These are phyloP conservation scores for Wickerhamomyces mucosus DNA, from an alignment of 805 yeast species.

Conservation along the genomic window DNA sequence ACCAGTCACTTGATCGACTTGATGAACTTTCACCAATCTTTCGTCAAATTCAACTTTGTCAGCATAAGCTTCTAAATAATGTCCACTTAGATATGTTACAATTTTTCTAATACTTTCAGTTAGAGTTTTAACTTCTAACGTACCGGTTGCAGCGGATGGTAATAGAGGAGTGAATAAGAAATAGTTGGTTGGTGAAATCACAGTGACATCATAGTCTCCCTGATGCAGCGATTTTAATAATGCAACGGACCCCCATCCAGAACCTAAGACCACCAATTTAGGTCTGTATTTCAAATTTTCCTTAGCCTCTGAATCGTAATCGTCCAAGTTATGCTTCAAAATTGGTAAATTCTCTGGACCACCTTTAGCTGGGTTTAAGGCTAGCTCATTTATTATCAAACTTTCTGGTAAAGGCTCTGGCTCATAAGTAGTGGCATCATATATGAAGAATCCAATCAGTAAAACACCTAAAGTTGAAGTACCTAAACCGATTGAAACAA, in stretches of 20 bases:
- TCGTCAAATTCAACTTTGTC: conserved; percentile 48
- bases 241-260: conserved; percentile 68
- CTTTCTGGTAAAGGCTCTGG: conserved; percentile 31
- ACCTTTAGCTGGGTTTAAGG: conserved; percentile 46
- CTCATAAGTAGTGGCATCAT: conserved; percentile 57
- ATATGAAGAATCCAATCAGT: conserved; percentile 44
- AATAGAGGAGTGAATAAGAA: conserved; percentile 62
- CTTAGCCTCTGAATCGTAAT: conserved; percentile 41
- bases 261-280: conserved; percentile 50
- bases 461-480: conserved; percentile 32
- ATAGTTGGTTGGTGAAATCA: conserved; percentile 60
- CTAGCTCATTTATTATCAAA: conserved; percentile 40
- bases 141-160: conserved; percentile 65
- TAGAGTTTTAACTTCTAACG: conserved; percentile 53
- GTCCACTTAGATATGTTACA: conserved; percentile 43
- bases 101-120: conserved; percentile 56
- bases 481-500: conserved; percentile 32
- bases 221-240: conserved; percentile 41
- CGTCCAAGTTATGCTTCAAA: conserved; percentile 45
- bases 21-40: conserved; percentile 46
- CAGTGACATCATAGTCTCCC: conserved; percentile 53
- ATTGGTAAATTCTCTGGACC: conserved; percentile 70
- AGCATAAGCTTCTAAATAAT: conserved; percentile 54
- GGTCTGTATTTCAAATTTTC: conserved; percentile 40
- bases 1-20: conserved; percentile 32